These are phyloP conservation scores for Mycosphaerella sp. DNA, from an alignment of 2,329 filamentous ascomycete species.

Conservation along the genomic window DNA sequence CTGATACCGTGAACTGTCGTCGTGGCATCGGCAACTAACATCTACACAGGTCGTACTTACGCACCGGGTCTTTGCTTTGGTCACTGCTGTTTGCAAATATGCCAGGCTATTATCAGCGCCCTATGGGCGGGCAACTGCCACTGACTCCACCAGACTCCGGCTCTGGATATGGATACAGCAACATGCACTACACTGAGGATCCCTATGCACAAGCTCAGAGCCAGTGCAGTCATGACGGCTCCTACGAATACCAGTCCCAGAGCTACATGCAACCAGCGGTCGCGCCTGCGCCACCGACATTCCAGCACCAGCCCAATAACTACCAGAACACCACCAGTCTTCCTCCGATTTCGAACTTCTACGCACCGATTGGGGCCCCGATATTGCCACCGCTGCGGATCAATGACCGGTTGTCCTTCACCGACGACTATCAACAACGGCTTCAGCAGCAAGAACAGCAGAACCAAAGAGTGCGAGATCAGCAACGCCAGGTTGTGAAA, in stretches of 20 bases:
- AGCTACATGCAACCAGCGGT: slow-evolving; percentile 39
- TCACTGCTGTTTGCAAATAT: slow-evolving; percentile 37
- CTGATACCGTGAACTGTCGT: neutral
- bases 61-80: slow-evolving; percentile 40
- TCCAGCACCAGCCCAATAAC: slow-evolving; percentile 28
- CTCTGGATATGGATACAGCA: slow-evolving; percentile 35
- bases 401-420: slow-evolving; percentile 35
- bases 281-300: slow-evolving; percentile 28
- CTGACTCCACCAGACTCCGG: slow-evolving; percentile 46
- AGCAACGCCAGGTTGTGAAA: slow-evolving; percentile 42
- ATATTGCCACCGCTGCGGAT: slow-evolving; percentile 45
- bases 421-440: slow-evolving; percentile 35
- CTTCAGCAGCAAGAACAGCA: slow-evolving; percentile 37
- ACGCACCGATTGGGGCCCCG: slow-evolving; percentile 41
- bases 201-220: slow-evolving; percentile 36
- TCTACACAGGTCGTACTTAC: slow-evolving; percentile 30
- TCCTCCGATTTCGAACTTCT: slow-evolving; percentile 35
- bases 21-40: slow-evolving; percentile 11
- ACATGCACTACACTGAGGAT: slow-evolving; percentile 42
- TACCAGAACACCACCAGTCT: slow-evolving; percentile 29
- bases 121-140: slow-evolving; percentile 38
- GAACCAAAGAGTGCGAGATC: slow-evolving; percentile 28
- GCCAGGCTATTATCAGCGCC: slow-evolving; percentile 45
- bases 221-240: slow-evolving; percentile 38
- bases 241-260: slow-evolving; percentile 40